Base-by-base conservation (phyloP, 192 early-diverging fungal species). In the Powellomyces hirtus region DNA sequence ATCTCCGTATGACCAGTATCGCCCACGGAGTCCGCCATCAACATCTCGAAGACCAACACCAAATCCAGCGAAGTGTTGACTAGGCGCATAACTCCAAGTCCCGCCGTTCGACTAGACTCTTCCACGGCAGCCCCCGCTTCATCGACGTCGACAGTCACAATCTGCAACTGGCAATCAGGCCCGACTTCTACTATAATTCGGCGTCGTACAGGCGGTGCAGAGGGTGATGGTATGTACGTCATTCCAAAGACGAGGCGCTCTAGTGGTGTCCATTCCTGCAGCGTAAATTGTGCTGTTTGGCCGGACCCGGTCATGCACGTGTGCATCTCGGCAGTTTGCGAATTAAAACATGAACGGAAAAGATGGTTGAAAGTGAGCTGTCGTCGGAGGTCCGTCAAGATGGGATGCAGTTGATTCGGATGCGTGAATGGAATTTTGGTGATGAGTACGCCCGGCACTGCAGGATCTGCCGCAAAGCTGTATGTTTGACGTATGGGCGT, bases 281-380 rank as follows among this genome's bases (percentile, higher is more conserved):
- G 38, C 35, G 26, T 24, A 24, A 49, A 3, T 14, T 24, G 46
- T 3, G 16, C 13, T 11, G 33, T 29, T n/a, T 10, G n/a, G 16
- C 5, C 36, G 5, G 60, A 5, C 37, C 37, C 35, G n/a, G n/a
- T n/a, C n/a, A n/a, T n/a, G n/a, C 30, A n/a, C 11, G 0, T 45
- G 11, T 8, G 38, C 46, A 24, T 18, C 3, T 49, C 34, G 2
- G 59, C 59, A 24, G 68, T 62, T 10, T 62, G 27, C 3, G 5
- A 70, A 34, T 78, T 80, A 61, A 83, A 83, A n/a, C 78, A 80
- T 42, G 77, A 78, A 29, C 74, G 76, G 45, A 83, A 75, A 0
- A 83, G 51, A 0, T 78, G 37, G 36, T 83, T 79, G 66, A 80
- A 83, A 3, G 62, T 42, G 55, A 80, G 18, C 55, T 83, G 81